Evolutionary conservation across 768 basidiomycete species (phyloP).

Genomic region (Neoboletus brunneissimus): DNA sequence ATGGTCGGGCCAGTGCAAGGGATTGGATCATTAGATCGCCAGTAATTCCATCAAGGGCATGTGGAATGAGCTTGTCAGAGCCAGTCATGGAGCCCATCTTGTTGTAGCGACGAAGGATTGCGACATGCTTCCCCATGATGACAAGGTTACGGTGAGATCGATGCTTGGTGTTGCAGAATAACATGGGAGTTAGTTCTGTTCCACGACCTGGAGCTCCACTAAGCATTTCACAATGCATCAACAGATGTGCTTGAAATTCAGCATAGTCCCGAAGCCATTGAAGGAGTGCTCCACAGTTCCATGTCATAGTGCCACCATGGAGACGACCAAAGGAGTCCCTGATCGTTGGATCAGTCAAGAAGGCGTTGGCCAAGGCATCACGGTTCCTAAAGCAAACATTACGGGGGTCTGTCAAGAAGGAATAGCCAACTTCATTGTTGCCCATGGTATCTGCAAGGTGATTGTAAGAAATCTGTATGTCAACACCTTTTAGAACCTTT

Average conservation of each 20-base stretch:
- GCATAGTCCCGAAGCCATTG: neutral
- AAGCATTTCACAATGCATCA: neutral
- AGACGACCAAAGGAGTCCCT: too few relatives aligned
- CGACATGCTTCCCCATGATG: neutral
- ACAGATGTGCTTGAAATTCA: neutral
- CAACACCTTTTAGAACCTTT: too few relatives aligned
- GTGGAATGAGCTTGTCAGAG: neutral
- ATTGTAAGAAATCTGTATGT: too few relatives aligned
- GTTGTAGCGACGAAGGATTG: neutral
- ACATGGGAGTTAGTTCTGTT: neutral
- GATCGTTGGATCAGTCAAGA: too few relatives aligned
- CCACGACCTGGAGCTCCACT: neutral
- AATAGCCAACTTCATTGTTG: too few relatives aligned
- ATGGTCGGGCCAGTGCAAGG: neutral
- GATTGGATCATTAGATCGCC: neutral
- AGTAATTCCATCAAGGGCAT: neutral
- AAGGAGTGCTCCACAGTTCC: neutral
- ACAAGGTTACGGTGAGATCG: neutral
- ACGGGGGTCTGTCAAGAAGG: too few relatives aligned
- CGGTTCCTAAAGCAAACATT: too few relatives aligned
- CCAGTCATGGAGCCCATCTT: neutral
- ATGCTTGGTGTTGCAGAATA: neutral
- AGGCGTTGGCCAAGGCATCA: too few relatives aligned
- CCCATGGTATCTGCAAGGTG: too few relatives aligned
- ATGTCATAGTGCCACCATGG: too few relatives aligned